A percentile compares a stretch with the other conserved stretches of the same genome.
phyloP scores from a whole-genome alignment of 768 basidiomycete genomes.

The Porphyrellus cyaneotinctus region DNA sequence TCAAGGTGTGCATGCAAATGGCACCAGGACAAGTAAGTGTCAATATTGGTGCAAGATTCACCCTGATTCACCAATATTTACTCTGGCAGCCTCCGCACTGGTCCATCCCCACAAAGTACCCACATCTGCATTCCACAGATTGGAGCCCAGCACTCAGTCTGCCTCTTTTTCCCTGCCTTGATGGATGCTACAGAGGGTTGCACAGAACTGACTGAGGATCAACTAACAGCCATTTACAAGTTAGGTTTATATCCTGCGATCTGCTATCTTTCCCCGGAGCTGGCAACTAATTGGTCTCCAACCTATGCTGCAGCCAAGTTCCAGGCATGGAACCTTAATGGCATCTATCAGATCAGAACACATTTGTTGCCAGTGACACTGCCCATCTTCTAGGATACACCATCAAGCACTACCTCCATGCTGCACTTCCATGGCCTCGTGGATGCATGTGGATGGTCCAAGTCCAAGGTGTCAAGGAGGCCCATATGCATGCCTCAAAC shows the following conservation, averaged over 20 bases:
- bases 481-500: background rate
- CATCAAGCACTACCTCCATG: too few relatives aligned
- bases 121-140: conserved; percentile 5
- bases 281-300: conserved; percentile 5
- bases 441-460: too few relatives aligned
- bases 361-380: conserved; percentile 1
- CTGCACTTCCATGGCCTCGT: too few relatives aligned
- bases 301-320: background rate
- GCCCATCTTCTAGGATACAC: too few relatives aligned
- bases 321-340: background rate
- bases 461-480: too few relatives aligned
- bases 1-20: background rate
- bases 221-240: background rate
- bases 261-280: background rate
- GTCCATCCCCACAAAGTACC: conserved; percentile 3
- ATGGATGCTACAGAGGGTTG: background rate
- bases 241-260: background rate
- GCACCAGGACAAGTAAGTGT: background rate
- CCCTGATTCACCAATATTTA: background rate
- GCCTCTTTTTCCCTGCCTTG: conserved; percentile 2
- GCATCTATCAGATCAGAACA: background rate
- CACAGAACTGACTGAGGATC: background rate
- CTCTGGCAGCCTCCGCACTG: background rate
- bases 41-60: background rate
- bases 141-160: background rate